A percentile compares a stretch with the other conserved stretches of the same genome.
Evolutionary conservation across 495 filamentous ascomycete genomes (phyloP).

Genomic region (Trichoderma parareesei): DNA sequence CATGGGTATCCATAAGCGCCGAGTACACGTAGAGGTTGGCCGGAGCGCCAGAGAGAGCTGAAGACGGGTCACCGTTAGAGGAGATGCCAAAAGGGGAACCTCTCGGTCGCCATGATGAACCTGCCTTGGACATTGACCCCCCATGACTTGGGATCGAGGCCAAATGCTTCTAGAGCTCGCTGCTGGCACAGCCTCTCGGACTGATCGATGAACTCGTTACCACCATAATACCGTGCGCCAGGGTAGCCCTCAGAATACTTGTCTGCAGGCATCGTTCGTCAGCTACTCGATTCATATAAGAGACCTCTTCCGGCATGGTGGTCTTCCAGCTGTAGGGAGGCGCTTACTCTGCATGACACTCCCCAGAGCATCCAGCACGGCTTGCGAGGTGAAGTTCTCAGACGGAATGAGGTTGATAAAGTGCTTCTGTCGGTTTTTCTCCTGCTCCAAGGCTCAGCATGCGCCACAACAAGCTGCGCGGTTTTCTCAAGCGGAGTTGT

Average conservation of each 20-base stretch:
- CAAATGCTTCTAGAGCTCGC: conserved; percentile 80
- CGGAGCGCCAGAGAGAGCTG: conserved; percentile 89
- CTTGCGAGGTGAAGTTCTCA: conserved; percentile 97
- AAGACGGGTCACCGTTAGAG: neutral
- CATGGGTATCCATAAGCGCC: conserved; percentile 82
- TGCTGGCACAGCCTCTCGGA: conserved; percentile 84
- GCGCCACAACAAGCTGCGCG: neutral
- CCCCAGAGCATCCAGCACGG: conserved; percentile 90
- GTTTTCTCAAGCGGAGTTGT: neutral
- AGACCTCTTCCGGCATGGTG: too few species aligned
- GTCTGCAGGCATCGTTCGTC: conserved; percentile 44
- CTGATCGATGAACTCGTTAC: conserved; percentile 91
- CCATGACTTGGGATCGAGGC: conserved; percentile 78
- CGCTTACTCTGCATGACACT: conserved; percentile 94
- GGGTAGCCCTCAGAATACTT: conserved; percentile 99
- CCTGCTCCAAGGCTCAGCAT: conserved; percentile 40
- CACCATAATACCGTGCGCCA: conserved; percentile 93
- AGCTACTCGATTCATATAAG: conserved; percentile 2
- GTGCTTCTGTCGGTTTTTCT: conserved; percentile 90
- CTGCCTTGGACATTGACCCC: conserved; percentile 95
- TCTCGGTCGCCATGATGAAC: conserved; percentile 17
- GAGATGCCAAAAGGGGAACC: neutral
- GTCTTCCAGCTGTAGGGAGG: too few species aligned
- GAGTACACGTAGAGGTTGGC: conserved; percentile 96
- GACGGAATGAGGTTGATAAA: conserved; percentile 99